phyloP scores from a whole-genome alignment of 2,329 filamentous ascomycete species.

The Colletotrichum sp. region DNA sequence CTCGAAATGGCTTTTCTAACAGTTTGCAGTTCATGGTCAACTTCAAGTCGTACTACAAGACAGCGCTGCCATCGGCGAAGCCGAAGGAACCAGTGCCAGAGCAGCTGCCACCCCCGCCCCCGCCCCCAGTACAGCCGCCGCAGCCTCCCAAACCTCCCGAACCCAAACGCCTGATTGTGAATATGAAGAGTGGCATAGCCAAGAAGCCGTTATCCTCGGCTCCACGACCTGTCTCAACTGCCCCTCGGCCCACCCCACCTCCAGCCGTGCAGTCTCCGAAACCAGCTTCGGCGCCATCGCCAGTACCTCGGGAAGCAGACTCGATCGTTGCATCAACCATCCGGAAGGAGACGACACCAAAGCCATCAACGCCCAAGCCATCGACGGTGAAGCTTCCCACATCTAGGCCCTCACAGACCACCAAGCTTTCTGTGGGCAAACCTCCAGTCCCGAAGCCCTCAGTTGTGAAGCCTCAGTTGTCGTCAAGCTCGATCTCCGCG shows the following conservation, averaged over 20 bases:
- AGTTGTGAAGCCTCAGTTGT: background rate
- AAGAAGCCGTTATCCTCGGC: conserved; percentile 31
- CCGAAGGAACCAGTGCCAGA: background rate
- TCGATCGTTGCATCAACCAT: conserved; percentile 18
- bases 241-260: conserved; percentile 1
- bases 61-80: conserved; percentile 17
- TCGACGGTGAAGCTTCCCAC: background rate
- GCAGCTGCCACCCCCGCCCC: conserved; percentile 19
- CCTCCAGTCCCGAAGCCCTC: background rate
- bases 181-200: conserved; percentile 37
- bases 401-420: background rate
- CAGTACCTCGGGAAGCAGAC: conserved; percentile 10
- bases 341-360: background rate
- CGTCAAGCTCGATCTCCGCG: background rate
- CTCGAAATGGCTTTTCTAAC: conserved; percentile 14
- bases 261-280: background rate
- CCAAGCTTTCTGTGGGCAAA: background rate
- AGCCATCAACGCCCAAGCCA: background rate
- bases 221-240: background rate
- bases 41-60: conserved; percentile 44
- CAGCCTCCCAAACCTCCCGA: conserved; percentile 24
- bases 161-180: conserved; percentile 30
- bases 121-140: conserved; percentile 21
- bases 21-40: conserved; percentile 36
- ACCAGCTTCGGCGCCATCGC: conserved; percentile 8